Evolutionary conservation across 108 stramenopile species (phyloP).

Genomic region (Mayamaea pseudoterrestris): DNA sequence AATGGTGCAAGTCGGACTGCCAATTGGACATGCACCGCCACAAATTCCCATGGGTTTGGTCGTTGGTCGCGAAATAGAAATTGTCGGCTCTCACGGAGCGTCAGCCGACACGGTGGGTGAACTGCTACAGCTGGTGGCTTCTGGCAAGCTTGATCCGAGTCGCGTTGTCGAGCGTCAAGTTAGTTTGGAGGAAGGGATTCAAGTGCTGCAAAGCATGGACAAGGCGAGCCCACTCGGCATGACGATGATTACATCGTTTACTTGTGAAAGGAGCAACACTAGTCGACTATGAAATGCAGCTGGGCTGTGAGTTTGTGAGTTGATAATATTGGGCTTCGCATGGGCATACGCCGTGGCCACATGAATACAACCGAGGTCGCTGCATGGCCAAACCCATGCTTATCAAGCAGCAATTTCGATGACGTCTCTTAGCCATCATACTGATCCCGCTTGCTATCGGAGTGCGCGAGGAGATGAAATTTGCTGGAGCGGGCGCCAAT

Average conservation of each 20-base stretch:
- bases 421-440: too few relatives aligned
- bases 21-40: conserved; percentile 32
- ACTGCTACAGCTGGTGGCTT: conserved; percentile 36
- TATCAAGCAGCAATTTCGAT: too few relatives aligned
- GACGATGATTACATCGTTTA: conserved; percentile 55
- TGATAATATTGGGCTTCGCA: too few relatives aligned
- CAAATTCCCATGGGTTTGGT: conserved; percentile 60
- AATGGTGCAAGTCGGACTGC: conserved; percentile 71
- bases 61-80: conserved; percentile 52
- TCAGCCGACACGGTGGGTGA: conserved; percentile 35
- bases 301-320: too few relatives aligned
- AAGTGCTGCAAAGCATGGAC: conserved; percentile 60
- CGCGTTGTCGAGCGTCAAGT: conserved; percentile 44
- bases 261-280: too few relatives aligned
- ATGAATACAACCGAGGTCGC: too few relatives aligned
- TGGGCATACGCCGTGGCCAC: too few relatives aligned
- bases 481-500: too few relatives aligned
- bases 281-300: too few relatives aligned
- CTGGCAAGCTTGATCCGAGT: conserved; percentile 25
- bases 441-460: too few relatives aligned
- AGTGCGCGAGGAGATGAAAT: too few relatives aligned
- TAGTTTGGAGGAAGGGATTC: conserved; percentile 44
- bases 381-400: too few relatives aligned
- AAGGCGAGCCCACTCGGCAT: conserved; percentile 52
- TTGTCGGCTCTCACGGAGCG: conserved; percentile 71